phyloP scores from a whole-genome alignment of 2,329 filamentous ascomycete species.

The Aspergillus sp. region DNA sequence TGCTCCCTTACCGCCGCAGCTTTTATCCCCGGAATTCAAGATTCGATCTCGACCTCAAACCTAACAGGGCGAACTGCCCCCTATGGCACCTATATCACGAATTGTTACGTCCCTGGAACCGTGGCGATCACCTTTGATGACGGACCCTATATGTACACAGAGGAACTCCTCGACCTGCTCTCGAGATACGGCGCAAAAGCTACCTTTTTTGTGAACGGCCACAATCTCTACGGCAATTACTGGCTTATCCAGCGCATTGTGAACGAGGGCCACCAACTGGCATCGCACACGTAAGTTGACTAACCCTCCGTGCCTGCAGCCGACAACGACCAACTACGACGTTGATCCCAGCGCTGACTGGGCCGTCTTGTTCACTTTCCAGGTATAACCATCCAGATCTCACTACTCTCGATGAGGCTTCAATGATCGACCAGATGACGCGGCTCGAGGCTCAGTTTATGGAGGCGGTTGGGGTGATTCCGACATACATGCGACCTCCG shows the following conservation, averaged over 20 bases:
- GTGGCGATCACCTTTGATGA: constrained; percentile 70
- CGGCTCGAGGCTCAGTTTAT: constrained; percentile 45
- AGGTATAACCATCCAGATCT: constrained; percentile 49
- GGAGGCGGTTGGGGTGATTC: constrained; percentile 49
- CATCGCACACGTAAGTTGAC: constrained; percentile 48
- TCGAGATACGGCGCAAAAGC: constrained; percentile 61
- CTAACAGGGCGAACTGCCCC: constrained; percentile 14
- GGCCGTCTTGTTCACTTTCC: background rate
- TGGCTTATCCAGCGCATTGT: constrained; percentile 37
- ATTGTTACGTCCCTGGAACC: constrained; percentile 52
- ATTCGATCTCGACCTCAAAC: constrained; percentile 2
- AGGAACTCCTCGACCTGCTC: constrained; percentile 62
- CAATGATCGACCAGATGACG: constrained; percentile 46
- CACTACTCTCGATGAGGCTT: constrained; percentile 34
- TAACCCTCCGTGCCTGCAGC: background rate
- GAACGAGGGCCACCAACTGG: constrained; percentile 51
- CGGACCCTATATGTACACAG: constrained; percentile 64
- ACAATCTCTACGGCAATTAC: constrained; percentile 31
- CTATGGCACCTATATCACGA: constrained; percentile 50
- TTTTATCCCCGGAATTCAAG: background rate
- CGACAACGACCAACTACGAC: no score
- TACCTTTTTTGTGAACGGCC: constrained; percentile 66
- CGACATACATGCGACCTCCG: constrained; percentile 55
- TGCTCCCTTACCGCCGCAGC: constrained; percentile 5
- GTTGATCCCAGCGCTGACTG: background rate